Evolutionary conservation across 202 grass and related monocot species (phyloP), one percentile per base, ranked within the genome.

Genomic region (Schoenoplectus triqueter): DNA sequence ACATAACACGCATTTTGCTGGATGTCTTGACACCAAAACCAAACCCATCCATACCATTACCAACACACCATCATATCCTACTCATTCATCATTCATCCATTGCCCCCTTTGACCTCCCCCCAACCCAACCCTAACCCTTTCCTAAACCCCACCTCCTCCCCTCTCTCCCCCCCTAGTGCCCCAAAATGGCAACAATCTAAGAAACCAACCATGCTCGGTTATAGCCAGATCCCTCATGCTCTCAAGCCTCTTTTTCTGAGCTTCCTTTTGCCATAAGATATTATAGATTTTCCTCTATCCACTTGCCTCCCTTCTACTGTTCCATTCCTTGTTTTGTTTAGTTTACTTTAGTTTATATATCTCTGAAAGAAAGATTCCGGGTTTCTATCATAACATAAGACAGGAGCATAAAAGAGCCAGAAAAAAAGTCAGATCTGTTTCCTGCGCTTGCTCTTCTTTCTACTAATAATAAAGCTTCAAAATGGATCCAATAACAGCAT

Each of bases 401-500:
- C 73, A 15, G 4, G 39, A 55, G 31, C 50, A 40, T 56, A 48
- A 84, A 63, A 49, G 57, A 78, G 13, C 42, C 51, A 62, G 14
- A 44, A 61, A 65, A 31, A 69, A 55, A 70, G 10, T n/a, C 18
- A 83, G 15, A 68, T 83, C 48, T 59, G 14, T 41, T 4, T 80
- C 4, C 10, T 31, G 17, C 63, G 49, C 62, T 61, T 39, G 63
- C 48, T 71, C 61, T 70, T 83, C 64, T 82, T 22, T 31, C 62
- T 1, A 67, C 15, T 51, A 52, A 82, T 64, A 50, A 65, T 31
- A 82, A 82, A 64, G 14, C 31, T 31, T 31, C 1, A 44, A 56
- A 51, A 88, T 88, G 87, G 87, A 88, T 88, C 87, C 87, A 68
- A 88, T 84, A 6, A 79, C 86, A 19, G 85, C 85, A 64, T 87